Evolutionary conservation across 495 filamentous ascomycete genomes (phyloP).

Genomic region (Beverwykella pulmonaria): DNA sequence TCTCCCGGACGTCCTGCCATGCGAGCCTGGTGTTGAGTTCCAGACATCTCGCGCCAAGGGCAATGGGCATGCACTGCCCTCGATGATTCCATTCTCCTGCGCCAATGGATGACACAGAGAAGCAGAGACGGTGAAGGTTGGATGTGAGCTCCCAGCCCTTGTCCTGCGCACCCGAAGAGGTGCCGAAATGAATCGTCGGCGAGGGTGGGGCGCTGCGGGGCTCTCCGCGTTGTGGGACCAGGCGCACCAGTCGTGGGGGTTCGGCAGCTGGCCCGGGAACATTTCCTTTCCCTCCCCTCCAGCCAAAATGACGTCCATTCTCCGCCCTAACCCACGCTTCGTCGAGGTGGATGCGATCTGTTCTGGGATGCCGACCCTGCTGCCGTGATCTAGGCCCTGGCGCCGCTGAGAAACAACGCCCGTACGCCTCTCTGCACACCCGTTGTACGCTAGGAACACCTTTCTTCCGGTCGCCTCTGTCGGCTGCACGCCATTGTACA

Average conservation of each 20-base stretch:
- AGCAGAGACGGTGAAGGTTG: not conserved
- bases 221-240: not conserved
- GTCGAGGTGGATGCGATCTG: not conserved
- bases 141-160: not conserved
- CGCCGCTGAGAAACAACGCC: not conserved
- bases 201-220: not conserved
- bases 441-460: not conserved
- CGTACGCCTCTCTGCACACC: not conserved
- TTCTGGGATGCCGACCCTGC: constrained; percentile 21
- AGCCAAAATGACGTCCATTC: not conserved
- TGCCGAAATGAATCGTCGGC: not conserved
- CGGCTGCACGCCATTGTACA: not conserved
- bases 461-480: not conserved
- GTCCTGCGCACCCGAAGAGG: not conserved
- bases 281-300: not conserved
- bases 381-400: not conserved
- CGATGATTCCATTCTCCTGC: no score
- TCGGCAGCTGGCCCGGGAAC: not conserved
- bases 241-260: not conserved
- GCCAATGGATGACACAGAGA: no score
- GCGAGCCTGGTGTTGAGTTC: no score
- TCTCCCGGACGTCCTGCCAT: no score
- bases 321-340: not conserved
- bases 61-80: no score
- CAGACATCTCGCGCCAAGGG: no score